These are phyloP conservation scores for Aspergillus costaricaensis DNA, from an alignment of 2,329 filamentous ascomycete species.

Conservation along the genomic window DNA sequence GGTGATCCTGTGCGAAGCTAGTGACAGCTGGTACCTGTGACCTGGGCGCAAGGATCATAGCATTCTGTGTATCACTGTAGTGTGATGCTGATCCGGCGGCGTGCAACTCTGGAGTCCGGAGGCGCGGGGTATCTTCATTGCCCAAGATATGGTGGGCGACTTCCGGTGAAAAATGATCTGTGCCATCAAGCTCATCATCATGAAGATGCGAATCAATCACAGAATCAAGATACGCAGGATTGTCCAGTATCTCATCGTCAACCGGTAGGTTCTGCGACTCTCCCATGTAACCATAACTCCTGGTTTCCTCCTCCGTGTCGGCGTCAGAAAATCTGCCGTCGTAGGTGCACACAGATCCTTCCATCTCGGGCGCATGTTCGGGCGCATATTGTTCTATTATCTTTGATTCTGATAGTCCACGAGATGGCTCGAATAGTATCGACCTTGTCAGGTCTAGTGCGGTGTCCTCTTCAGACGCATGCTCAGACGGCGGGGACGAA, in stretches of 20 bases:
- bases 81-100: slow-evolving; percentile 3
- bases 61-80: slow-evolving; percentile 8
- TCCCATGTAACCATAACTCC: slow-evolving; percentile 27
- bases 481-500: slow-evolving; percentile 29
- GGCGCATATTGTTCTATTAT: slow-evolving; percentile 8
- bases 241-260: slow-evolving; percentile 38
- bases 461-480: slow-evolving; percentile 28
- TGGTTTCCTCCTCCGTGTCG: slow-evolving; percentile 39
- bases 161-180: slow-evolving; percentile 18
- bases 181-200: slow-evolving; percentile 34
- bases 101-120: slow-evolving; percentile 21
- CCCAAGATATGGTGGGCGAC: slow-evolving; percentile 7
- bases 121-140: slow-evolving; percentile 21
- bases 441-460: slow-evolving; percentile 40
- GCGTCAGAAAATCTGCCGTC: slow-evolving; percentile 48
- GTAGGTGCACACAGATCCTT: slow-evolving; percentile 36
- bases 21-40: not conserved
- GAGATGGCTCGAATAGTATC: slow-evolving; percentile 39
- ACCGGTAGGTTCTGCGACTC: slow-evolving; percentile 30
- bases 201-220: slow-evolving; percentile 39
- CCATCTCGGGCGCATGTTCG: slow-evolving; percentile 23
- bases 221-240: slow-evolving; percentile 42
- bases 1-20: not conserved
- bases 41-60: not conserved
- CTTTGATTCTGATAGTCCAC: slow-evolving; percentile 5